A percentile compares a stretch with the other conserved stretches of the same genome.
These are phyloP conservation scores for Paracorniculantispora psalliotae DNA, from an alignment of 2,329 filamentous ascomycete genomes.

Conservation along the genomic window DNA sequence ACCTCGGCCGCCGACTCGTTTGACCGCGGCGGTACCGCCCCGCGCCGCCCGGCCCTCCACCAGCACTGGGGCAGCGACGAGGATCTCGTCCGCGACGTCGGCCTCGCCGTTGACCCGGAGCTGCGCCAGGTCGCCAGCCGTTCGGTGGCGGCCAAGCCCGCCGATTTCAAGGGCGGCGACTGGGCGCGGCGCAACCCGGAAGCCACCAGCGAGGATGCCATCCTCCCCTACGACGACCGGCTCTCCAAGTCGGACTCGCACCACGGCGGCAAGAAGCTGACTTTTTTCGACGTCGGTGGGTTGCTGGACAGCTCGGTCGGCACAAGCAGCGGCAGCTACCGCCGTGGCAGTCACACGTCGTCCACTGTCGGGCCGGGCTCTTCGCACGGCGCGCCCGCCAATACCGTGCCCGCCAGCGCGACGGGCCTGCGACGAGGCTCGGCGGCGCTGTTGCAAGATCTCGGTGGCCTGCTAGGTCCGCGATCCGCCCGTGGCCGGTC, in stretches of 20 bases:
- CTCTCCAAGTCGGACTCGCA: slow-evolving; percentile 24
- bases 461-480: slow-evolving; percentile 49
- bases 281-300: slow-evolving; percentile 82
- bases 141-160: slow-evolving; percentile 22
- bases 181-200: slow-evolving; percentile 46
- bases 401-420: slow-evolving; percentile 40
- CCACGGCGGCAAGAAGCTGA: slow-evolving; percentile 44
- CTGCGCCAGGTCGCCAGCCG: slow-evolving; percentile 34
- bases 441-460: slow-evolving; percentile 52
- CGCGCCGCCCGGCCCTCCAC: slow-evolving; percentile 47
- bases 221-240: slow-evolving; percentile 34
- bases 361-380: slow-evolving; percentile 35
- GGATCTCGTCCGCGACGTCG: slow-evolving; percentile 76
- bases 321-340: slow-evolving; percentile 28
- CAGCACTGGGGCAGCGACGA: slow-evolving; percentile 85
- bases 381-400: slow-evolving; percentile 33
- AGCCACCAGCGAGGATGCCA: slow-evolving; percentile 41
- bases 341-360: slow-evolving; percentile 39
- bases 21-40: slow-evolving; percentile 37
- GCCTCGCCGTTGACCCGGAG: slow-evolving; percentile 58
- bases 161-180: slow-evolving; percentile 36
- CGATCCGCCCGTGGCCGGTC: slow-evolving; percentile 29
- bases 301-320: slow-evolving; percentile 51
- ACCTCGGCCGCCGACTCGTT: slow-evolving; percentile 60
- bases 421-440: slow-evolving; percentile 50